Base-by-base conservation (phyloP, 768 basidiomycete species). In the Boletellus ananas region DNA sequence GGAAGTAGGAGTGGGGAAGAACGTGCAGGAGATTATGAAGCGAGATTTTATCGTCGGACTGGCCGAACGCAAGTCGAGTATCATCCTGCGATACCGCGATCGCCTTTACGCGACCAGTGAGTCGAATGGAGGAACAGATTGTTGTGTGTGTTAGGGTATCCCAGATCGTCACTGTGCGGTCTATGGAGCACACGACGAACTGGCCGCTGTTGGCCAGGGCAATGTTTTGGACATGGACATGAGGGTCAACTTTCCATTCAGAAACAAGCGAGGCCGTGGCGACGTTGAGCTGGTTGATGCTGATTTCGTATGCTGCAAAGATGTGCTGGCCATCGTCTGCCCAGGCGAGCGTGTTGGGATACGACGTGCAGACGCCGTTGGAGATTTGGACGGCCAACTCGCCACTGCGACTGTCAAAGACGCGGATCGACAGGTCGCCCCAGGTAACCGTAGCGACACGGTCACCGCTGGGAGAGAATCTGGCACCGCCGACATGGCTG, bases 331-430 rank as follows among this genome's bases (percentile, higher is more conserved):
- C 45, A 34, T 51, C 29, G 33, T 35, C 36, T 10, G 54, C 38
- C 54, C 54, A 55, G 21, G 36, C 49, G 9, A 55, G 23, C 3
- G 54, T 29, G 10, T 50, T 47, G 7, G 45, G 33, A 34, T n/a
- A 27, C n/a, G 20, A 31, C 4, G 45, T 27, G 14, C 33, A 12
- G 42, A 47, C 40, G 7, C 41, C 29, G 27, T 43, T 46, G 31
- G 45, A 38, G 13, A 55, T 51, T 29, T 33, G 31, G 21, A 43
- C 23, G 42, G 51, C 34, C 10, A 36, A 33, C 21, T 43, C 43
- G 18, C 54, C 54, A 5, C 8, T 55, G 34, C 21, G 25, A 11
- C 39, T n/a, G 29, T 51, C 35, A 20, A 47, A 55, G 41, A 55
- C 18, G 37, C 29, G 46, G 18, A 55, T 51, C 0, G 54, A 34